phyloP scores from a whole-genome alignment of 176 grass and related monocot genomes.

The Carex kokanica region DNA sequence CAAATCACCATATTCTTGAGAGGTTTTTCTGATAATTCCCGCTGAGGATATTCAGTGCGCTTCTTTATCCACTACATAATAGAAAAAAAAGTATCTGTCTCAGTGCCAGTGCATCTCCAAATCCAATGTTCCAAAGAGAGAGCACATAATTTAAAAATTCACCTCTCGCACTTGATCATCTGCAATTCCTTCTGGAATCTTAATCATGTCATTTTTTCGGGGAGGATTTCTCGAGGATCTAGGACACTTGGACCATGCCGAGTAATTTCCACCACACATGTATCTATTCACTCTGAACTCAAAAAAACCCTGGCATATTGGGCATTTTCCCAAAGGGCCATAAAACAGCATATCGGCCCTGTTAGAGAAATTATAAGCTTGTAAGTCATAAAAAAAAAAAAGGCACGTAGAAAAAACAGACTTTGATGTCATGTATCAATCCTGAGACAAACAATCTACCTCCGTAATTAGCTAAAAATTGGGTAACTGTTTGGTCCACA shows the following conservation, averaged over 20 bases:
- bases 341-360: constrained; percentile 87
- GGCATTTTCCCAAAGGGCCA: constrained; percentile 61
- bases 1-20: constrained; percentile 60
- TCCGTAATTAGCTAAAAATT: neutral
- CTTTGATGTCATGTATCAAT: neutral
- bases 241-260: constrained; percentile 57
- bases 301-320: constrained; percentile 44
- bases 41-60: constrained; percentile 36
- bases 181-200: constrained; percentile 43
- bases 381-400: neutral
- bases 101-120: neutral
- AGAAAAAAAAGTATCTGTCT: constrained; percentile 15
- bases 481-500: neutral
- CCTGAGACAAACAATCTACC: neutral
- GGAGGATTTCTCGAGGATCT: constrained; percentile 37
- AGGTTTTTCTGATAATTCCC: constrained; percentile 44
- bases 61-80: constrained; percentile 56
- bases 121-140: neutral
- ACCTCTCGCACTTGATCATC: constrained; percentile 49
- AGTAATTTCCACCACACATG: constrained; percentile 46
- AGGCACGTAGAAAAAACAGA: neutral
- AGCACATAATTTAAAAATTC: neutral
- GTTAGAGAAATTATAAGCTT: constrained; percentile 13
- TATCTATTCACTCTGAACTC: constrained; percentile 57
- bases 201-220: constrained; percentile 31